A percentile compares a stretch with the other conserved stretches of the same genome.
phyloP scores from a whole-genome alignment of 2,329 filamentous ascomycete genomes.

The Atkinsonella hypoxylon region DNA sequence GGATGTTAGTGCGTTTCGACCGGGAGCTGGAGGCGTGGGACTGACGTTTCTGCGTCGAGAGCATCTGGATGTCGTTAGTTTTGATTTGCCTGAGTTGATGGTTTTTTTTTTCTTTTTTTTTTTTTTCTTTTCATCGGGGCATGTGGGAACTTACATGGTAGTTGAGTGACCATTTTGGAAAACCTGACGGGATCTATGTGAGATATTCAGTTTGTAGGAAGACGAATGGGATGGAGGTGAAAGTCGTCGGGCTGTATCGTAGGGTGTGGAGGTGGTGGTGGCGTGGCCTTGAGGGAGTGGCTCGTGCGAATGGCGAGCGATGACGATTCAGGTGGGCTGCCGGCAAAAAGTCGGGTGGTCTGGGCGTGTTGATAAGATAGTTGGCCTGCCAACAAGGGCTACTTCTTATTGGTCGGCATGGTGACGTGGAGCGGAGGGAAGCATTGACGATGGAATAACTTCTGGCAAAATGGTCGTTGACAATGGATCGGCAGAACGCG shows the following conservation, averaged over 20 bases:
- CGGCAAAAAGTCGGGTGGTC: slow-evolving; percentile 4
- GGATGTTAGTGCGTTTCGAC: not conserved
- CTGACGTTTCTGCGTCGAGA: slow-evolving; percentile 88
- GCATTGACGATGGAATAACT: too few species aligned
- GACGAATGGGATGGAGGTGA: not conserved
- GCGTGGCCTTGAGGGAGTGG: not conserved
- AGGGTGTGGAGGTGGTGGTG: not conserved
- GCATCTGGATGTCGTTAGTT: slow-evolving; percentile 51
- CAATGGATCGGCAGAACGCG: too few species aligned
- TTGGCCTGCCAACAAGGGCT: slow-evolving; percentile 7
- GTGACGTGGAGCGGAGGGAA: not conserved
- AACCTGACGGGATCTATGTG: not conserved
- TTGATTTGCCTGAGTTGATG: not conserved
- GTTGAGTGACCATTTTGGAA: slow-evolving; percentile 32
- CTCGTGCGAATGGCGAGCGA: slow-evolving; percentile 2
- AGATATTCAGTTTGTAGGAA: not conserved
- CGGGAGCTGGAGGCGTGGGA: slow-evolving; percentile 7
- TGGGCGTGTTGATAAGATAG: slow-evolving; percentile 4
- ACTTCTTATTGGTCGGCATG: not conserved
- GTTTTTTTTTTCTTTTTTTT: not conserved
- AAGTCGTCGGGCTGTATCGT: not conserved
- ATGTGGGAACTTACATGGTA: slow-evolving; percentile 30
- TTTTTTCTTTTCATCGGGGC: too few species aligned
- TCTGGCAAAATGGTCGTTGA: too few species aligned
- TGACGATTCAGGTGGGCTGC: not conserved